A percentile compares a stretch with the other conserved stretches of the same genome.
Evolutionary conservation across 495 filamentous ascomycete genomes (phyloP).

Genomic region (Talaromyces trachyspermus): DNA sequence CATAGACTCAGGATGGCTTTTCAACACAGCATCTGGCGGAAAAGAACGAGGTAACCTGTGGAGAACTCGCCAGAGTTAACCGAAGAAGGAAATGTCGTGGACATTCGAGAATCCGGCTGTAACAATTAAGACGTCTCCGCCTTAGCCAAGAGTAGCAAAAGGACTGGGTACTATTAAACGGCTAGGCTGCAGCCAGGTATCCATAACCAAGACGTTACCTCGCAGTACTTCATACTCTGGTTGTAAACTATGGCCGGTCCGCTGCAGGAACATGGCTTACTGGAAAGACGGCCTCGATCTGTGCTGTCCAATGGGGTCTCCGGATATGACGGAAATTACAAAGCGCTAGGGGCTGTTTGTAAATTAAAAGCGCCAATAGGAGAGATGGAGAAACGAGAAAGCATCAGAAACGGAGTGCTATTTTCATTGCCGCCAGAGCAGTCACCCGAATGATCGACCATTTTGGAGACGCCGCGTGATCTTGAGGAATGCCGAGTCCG

Average conservation of each 20-base stretch:
- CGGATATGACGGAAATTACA: not conserved
- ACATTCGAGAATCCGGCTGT: slow-evolving; percentile 8
- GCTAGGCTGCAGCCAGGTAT: not conserved
- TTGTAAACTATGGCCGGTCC: not conserved
- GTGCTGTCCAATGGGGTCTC: not conserved
- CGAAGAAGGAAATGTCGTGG: slow-evolving; percentile 5
- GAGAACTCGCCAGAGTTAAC: not conserved
- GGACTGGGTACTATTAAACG: not conserved
- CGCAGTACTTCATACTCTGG: not conserved
- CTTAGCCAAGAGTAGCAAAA: not conserved
- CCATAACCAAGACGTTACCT: not conserved
- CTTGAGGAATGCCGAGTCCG: slow-evolving; percentile 4
- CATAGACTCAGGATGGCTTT: not conserved
- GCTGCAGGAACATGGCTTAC: slow-evolving; percentile 8
- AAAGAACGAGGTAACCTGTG: slow-evolving; percentile 1
- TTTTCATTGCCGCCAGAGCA: not conserved
- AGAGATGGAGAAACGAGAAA: too few relatives aligned
- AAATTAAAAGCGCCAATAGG: not conserved
- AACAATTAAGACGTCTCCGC: not conserved
- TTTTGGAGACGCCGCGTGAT: slow-evolving; percentile 4
- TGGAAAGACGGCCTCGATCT: not conserved
- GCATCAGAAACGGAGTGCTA: not conserved
- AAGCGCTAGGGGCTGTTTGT: not conserved
- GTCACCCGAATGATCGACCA: slow-evolving; percentile 3
- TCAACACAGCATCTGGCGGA: not conserved